Conservation (phyloP, 1,284 basidiomycete genomes). For the Puccinia polysora region DNA sequence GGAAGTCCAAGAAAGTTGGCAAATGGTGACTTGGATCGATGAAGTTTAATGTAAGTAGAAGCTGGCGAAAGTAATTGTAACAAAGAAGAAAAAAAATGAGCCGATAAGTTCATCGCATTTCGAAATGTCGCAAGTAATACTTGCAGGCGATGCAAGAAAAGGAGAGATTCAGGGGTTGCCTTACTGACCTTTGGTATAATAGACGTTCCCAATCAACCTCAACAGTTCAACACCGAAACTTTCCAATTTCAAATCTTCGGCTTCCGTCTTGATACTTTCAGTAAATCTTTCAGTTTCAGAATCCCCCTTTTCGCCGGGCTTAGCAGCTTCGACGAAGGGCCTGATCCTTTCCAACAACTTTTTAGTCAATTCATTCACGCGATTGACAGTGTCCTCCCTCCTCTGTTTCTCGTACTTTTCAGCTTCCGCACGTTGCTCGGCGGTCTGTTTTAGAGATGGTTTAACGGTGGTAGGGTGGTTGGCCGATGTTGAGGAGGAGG, state of each 20-base stretch:
- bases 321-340: conserved; percentile 80
- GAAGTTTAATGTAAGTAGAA: conserved; percentile 75
- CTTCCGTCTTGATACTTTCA: conserved; percentile 73
- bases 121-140: neutral
- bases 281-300: conserved; percentile 58
- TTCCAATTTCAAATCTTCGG: conserved; percentile 94
- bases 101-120: neutral
- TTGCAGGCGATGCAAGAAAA: neutral
- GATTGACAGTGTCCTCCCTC: conserved; percentile 55
- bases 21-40: conserved; percentile 55
- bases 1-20: conserved; percentile 78
- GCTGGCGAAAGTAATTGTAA: conserved; percentile 80
- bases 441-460: conserved; percentile 35
- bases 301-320: conserved; percentile 48
- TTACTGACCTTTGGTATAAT: conserved; percentile 34
- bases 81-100: conserved; percentile 1
- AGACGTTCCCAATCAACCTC: conserved; percentile 50
- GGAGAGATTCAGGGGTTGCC: neutral
- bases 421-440: conserved; percentile 59
- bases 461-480: conserved; percentile 5
- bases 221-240: conserved; percentile 91
- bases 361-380: conserved; percentile 60
- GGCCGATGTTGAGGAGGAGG: neutral
- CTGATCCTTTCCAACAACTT: conserved; percentile 78
- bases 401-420: conserved; percentile 65